Evolutionary conservation across 495 filamentous ascomycete genomes (phyloP), one percentile per base, ranked within the genome.

Genomic region (Darksidea phi): DNA sequence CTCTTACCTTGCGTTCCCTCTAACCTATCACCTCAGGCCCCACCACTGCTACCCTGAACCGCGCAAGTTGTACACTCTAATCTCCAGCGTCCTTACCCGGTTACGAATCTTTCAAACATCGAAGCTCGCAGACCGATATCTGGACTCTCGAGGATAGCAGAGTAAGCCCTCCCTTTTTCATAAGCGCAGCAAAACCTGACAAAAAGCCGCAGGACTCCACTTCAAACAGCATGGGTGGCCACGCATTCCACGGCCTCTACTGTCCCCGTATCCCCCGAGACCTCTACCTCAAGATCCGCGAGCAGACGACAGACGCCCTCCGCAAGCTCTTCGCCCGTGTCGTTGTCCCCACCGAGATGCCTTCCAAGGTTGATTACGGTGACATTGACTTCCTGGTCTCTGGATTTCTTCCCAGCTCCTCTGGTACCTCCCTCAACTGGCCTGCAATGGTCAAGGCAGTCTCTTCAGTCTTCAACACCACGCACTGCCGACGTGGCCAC

Each of bases 341-440:
- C 17, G 34, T 46, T 12, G 60, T 57, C 21, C 60, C 60, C 13
- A 46, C 53, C 6, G 60, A 63, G 26, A 20, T 63, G 23, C 60
- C 60, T 6, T 43, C 32, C 6, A 63, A 63, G 25, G 20, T 20
- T 2, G 54, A 63, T 47, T 63, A 45, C 26, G 60, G 60, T 53
- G 54, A 63, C 38, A 25, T 63, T 53, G 60, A 63, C 47, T 63
- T 57, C 42, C 36, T 63, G 6, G 60, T 57, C 18, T 18, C 25
- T n/a, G 47, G 46, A 12, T 52, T 52, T 1, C 24, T 41, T 3
- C 10, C 18, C 15, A 8, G 12, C 10, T 8, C 54, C 17, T 8
- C 54, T 7, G 2, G 10, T 34, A 6, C 17, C 12, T 3, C 48
- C 8, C 6, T 38, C 18, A 6, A 13, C 37, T 56, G 34, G 43